A percentile compares a stretch with the other conserved stretches of the same genome.
Conservation (phyloP, 129 eudicot species). For the Artemisia argyi region DNA sequence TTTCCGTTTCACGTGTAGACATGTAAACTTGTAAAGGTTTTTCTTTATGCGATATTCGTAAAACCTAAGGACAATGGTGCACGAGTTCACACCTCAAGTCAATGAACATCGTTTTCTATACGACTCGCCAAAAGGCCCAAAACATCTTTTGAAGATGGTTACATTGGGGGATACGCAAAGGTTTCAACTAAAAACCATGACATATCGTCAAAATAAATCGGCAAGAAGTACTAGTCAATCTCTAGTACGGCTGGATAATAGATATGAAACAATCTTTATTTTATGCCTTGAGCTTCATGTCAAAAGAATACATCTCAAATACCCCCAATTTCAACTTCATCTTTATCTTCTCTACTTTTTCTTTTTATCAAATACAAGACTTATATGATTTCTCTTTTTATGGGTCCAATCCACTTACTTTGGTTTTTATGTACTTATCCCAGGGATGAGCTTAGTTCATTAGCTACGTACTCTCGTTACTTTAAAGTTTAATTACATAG, state of each 20-base stretch:
- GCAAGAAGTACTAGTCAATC: background rate
- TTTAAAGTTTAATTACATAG: constrained; percentile 16
- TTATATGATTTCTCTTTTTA: constrained; percentile 23
- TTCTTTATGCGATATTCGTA: background rate
- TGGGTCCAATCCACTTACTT: constrained; percentile 40
- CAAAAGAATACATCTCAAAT: constrained; percentile 11
- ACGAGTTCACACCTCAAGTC: constrained; percentile 17
- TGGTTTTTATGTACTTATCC: constrained; percentile 21
- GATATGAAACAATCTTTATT: constrained; percentile 21
- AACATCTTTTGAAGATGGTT: background rate
- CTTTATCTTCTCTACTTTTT: constrained; percentile 30
- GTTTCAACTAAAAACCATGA: background rate
- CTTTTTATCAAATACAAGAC: constrained; percentile 34
- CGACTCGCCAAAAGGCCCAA: background rate
- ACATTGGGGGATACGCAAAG: background rate
- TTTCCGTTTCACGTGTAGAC: background rate
- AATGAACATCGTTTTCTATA: background rate
- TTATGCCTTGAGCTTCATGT: constrained; percentile 16
- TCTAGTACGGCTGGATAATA: background rate
- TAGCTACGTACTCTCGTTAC: constrained; percentile 2
- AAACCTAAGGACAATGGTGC: background rate
- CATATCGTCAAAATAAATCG: background rate
- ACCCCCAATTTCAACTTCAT: constrained; percentile 34
- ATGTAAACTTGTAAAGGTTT: constrained; percentile 10
- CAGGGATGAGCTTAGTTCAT: constrained; percentile 24